Evolutionary conservation across 179 eudicot genomes (phyloP).

Genomic region (Patellifolia procumbens): DNA sequence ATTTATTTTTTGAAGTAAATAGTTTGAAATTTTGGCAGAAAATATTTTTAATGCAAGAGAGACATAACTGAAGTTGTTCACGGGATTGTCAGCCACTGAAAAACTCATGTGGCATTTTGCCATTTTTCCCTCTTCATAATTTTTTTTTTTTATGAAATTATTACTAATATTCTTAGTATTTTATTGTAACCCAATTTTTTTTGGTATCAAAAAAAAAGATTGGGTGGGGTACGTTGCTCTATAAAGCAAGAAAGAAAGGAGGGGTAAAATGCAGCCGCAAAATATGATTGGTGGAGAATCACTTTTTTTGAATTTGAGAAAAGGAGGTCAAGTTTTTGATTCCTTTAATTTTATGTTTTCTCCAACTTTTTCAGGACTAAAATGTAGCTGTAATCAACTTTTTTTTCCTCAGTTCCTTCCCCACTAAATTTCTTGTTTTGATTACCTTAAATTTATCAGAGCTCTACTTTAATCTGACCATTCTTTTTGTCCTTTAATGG

Average conservation of each 20-base stretch:
- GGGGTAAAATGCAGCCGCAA: conserved; percentile 15
- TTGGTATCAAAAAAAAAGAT: background rate
- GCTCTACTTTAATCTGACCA: conserved; percentile 10
- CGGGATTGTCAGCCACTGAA: conserved; percentile 14
- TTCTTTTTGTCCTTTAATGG: conserved; percentile 32
- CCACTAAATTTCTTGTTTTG: conserved; percentile 23
- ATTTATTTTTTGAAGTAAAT: too few species aligned
- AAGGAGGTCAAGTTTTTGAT: background rate
- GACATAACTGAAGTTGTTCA: too few species aligned
- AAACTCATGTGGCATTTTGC: too few species aligned
- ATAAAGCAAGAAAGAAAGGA: conserved; percentile 13
- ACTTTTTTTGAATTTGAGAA: conserved; percentile 31
- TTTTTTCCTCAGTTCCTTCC: background rate
- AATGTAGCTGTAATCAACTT: background rate
- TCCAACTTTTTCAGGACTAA: background rate
- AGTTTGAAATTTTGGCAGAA: too few species aligned
- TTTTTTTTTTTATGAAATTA: background rate
- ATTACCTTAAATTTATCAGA: conserved; percentile 21
- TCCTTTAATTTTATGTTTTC: conserved; percentile 4
- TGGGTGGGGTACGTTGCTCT: conserved; percentile 24
- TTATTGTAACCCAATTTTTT: conserved; percentile 7
- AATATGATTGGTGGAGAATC: conserved; percentile 20
- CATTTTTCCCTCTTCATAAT: background rate
- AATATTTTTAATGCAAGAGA: too few species aligned
- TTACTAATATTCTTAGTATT: background rate